These are phyloP conservation scores for Sicyos edulis DNA, from an alignment of 306 rosid species.

Conservation along the genomic window DNA sequence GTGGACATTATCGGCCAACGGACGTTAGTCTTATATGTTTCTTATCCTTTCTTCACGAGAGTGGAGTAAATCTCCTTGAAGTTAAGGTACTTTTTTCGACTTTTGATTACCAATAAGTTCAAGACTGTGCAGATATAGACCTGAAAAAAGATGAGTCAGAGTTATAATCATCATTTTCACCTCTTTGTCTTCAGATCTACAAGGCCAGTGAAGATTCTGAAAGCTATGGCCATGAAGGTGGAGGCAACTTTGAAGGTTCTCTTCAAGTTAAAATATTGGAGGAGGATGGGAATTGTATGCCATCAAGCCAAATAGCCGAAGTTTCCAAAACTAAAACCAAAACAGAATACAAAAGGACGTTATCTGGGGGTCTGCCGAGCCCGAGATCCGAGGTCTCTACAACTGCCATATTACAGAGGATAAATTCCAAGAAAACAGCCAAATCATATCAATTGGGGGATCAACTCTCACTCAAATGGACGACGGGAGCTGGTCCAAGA, in stretches of 20 bases:
- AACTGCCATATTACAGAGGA: conserved; percentile 60
- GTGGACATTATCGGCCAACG: conserved; percentile 95
- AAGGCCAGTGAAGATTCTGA: conserved; percentile 59
- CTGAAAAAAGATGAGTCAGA: background rate
- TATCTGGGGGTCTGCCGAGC: conserved; percentile 90
- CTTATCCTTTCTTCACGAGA: conserved; percentile 55
- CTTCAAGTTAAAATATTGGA: conserved; percentile 20
- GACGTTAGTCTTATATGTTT: conserved; percentile 57
- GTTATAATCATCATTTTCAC: background rate
- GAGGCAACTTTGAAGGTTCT: conserved; percentile 11
- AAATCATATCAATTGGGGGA: conserved; percentile 80
- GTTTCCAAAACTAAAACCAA: conserved; percentile 21
- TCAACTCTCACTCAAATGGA: conserved; percentile 71
- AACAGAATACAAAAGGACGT: conserved; percentile 49
- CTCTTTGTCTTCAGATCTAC: conserved; percentile 37
- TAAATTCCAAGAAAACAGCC: conserved; percentile 71
- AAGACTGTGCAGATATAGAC: background rate
- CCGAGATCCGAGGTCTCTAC: conserved; percentile 77
- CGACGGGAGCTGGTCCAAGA: conserved; percentile 95
- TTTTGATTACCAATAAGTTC: background rate
- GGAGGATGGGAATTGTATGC: conserved; percentile 26
- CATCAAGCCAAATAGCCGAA: conserved; percentile 31
- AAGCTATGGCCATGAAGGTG: conserved; percentile 30
- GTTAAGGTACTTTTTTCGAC: conserved; percentile 50
- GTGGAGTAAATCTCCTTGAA: conserved; percentile 64